Conservation (phyloP, 2,329 filamentous ascomycete species). For the Gnomoniopsis sp. region DNA sequence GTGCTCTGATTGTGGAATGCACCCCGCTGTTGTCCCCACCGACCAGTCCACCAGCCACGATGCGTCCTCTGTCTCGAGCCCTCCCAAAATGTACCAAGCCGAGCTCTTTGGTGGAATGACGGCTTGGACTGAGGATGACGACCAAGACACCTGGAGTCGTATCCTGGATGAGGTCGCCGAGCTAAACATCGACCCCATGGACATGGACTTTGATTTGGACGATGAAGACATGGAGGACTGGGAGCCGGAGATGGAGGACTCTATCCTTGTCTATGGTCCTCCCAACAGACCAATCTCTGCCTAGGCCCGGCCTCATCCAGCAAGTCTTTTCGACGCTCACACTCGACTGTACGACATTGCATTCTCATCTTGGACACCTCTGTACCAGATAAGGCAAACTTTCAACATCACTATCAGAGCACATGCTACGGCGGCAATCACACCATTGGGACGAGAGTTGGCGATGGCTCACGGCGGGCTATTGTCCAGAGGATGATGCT, state of each 20-base stretch:
- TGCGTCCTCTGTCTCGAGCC: constrained; percentile 7
- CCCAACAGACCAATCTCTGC: background rate
- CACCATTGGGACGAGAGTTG: background rate
- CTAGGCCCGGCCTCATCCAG: background rate
- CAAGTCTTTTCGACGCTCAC: background rate
- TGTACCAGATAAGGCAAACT: background rate
- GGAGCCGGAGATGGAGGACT: constrained; percentile 17
- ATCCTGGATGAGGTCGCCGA: constrained; percentile 16
- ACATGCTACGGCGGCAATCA: constrained; percentile 3
- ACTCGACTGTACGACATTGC: background rate
- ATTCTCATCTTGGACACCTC: background rate
- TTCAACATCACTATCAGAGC: constrained; percentile 8
- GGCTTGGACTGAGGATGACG: constrained; percentile 2
- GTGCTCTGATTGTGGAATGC: constrained; percentile 37
- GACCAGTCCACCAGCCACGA: constrained; percentile 17
- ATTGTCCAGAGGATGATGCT: constrained; percentile 12
- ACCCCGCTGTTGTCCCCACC: constrained; percentile 19
- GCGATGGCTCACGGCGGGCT: constrained; percentile 13
- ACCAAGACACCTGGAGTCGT: constrained; percentile 26
- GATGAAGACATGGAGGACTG: constrained; percentile 16
- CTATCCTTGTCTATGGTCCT: background rate
- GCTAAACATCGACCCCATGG: constrained; percentile 14
- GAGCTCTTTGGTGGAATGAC: constrained; percentile 10
- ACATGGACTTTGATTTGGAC: constrained; percentile 16
- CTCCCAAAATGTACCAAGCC: constrained; percentile 13